Evolutionary conservation across 495 filamentous ascomycete genomes (phyloP), one percentile per base, ranked within the genome.

Genomic region (Trichoderma orchidacearum): DNA sequence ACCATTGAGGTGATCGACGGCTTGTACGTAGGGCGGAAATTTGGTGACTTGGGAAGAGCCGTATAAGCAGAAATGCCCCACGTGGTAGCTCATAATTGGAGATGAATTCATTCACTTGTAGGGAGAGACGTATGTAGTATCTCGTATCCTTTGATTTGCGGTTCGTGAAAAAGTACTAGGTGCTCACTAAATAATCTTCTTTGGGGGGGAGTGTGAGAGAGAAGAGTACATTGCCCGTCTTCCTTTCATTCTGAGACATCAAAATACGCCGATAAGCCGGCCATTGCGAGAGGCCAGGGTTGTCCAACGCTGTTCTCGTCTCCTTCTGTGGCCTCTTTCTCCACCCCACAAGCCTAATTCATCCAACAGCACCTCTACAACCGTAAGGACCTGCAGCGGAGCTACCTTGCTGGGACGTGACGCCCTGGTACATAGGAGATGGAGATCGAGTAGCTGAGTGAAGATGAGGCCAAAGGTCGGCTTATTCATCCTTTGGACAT

Each of bases 351-450:
- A 59, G 23, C 72, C 72, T 7, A 69, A 18, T 59, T 73, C 70
- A 54, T 77, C 74, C 3, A 74, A 45, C 59, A 77, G 41, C n/a
- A 73, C 67, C 63, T 77, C 73, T 13, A 75, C 66, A 7, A 68
- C 65, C 71, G 73, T 75, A 5, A 59, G 35, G 2, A 54, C 52
- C 25, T 56, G 27, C 34, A 60, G 13, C 18, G 36, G 52, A 52
- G 58, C 61, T 4, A 59, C 62, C n/a, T 67, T 66, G 7, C 51
- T 58, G 1, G 61, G 61, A 18, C 67, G 63, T 54, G 73, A 65
- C 15, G 72, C 60, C 11, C 60, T 62, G 7, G 68, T 72, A 57
- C 71, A 73, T 4, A 77, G 59, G 18, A 77, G 54, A 36, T 77
- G 74, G 48, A 75, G 30, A 23, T 75, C 69, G 3, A 77, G 60